These are phyloP conservation scores for Ogataea parapolymorpha DNA, from an alignment of 805 yeast species.

Conservation along the genomic window DNA sequence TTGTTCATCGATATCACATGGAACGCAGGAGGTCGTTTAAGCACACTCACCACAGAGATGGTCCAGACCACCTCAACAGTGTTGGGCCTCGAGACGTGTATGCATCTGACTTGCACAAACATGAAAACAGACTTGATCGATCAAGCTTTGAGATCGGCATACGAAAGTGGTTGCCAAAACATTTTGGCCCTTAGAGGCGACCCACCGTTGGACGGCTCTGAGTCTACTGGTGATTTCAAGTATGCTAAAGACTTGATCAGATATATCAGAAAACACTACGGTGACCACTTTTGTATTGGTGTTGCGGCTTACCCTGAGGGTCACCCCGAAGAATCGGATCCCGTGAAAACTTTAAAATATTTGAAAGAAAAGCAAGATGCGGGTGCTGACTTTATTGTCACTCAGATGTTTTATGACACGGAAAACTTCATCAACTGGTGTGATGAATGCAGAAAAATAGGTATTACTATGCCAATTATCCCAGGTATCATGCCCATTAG, in stretches of 20 bases:
- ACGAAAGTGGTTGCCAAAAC: slow-evolving; percentile 89
- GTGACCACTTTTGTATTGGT: slow-evolving; percentile 89
- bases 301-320: slow-evolving; percentile 99
- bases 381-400: slow-evolving; percentile 90
- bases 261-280: slow-evolving; percentile 74
- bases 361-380: slow-evolving; percentile 88
- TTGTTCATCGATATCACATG: slow-evolving; percentile 94
- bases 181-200: slow-evolving; percentile 95
- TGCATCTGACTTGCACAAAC: slow-evolving; percentile 97
- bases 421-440: slow-evolving; percentile 87
- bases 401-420: slow-evolving; percentile 96
- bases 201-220: slow-evolving; percentile 76
- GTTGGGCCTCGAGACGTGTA: slow-evolving; percentile 90
- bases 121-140: slow-evolving; percentile 83
- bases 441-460: slow-evolving; percentile 58
- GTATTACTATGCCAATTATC: slow-evolving; percentile 80
- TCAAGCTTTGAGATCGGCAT: slow-evolving; percentile 80
- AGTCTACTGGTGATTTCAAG: slow-evolving; percentile 76
- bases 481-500: slow-evolving; percentile 99
- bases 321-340: slow-evolving; percentile 79
- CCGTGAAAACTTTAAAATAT: slow-evolving; percentile 49
- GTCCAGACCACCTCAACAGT: slow-evolving; percentile 88
- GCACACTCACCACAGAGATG: slow-evolving; percentile 84
- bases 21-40: slow-evolving; percentile 95
- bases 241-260: slow-evolving; percentile 84